phyloP scores from a whole-genome alignment of 2,329 filamentous ascomycete genomes.

The Hypoxylon sp. region DNA sequence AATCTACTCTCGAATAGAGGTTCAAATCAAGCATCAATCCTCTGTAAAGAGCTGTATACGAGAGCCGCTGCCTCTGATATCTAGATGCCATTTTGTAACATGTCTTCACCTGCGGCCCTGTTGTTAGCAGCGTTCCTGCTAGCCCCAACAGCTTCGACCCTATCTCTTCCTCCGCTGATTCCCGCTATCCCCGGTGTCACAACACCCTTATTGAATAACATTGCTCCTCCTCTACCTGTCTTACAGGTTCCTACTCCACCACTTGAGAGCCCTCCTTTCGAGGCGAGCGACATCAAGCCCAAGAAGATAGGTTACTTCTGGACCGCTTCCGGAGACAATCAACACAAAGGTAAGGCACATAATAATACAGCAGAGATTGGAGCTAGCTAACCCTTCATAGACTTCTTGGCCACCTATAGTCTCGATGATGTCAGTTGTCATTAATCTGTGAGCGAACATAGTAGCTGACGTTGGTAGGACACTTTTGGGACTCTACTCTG shows the following conservation, averaged over 20 bases:
- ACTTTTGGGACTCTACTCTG: conserved; percentile 73
- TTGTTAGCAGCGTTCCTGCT: conserved; percentile 17
- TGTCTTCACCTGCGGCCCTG: conserved; percentile 20
- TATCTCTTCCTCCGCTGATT: conserved; percentile 68
- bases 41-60: background rate
- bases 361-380: background rate
- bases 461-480: conserved; percentile 56
- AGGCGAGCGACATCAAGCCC: conserved; percentile 68
- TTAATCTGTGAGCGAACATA: background rate
- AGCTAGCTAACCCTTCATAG: conserved; percentile 41
- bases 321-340: conserved; percentile 72
- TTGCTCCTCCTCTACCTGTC: conserved; percentile 69
- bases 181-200: conserved; percentile 72
- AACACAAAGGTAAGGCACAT: conserved; percentile 59
- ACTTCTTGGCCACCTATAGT: conserved; percentile 71
- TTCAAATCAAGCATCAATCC: background rate
- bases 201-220: conserved; percentile 64
- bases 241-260: conserved; percentile 72
- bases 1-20: background rate
- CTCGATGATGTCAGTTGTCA: conserved; percentile 67
- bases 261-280: conserved; percentile 67
- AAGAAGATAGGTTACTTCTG: conserved; percentile 78
- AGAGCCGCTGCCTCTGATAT: background rate
- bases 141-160: conserved; percentile 7
- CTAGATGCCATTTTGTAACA: conserved; percentile 1